Evolutionary conservation across 192 early-diverging fungal genomes (phyloP), one percentile per base, ranked within the genome.

Genomic region (Umbelopsis ramanniana): DNA sequence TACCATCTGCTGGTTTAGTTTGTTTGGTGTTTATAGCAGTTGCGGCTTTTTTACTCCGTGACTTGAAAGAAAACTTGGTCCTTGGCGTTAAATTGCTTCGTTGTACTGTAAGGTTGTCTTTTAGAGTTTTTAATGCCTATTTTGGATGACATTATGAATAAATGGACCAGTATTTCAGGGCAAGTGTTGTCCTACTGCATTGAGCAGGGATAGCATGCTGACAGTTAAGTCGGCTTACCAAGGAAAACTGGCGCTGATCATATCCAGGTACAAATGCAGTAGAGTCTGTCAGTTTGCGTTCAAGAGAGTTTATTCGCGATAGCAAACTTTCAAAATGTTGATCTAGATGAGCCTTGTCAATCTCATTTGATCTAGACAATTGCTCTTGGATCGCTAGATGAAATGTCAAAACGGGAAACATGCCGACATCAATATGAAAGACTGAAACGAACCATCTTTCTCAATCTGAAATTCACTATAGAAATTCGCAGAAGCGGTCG

Each of bases 41-140:
- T 3, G 57, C 26, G 33, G 72, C 23, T 11, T 67, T 68, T 5
- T 72, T 46, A 33, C 80, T 83, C 40, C 85, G 76, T 11, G 83
- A 84, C 75, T 90, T 90, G 78, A 92, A 92, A 1, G 91, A 89
- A 66, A 93, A 93, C 73, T 90, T 90, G 23, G 77, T 57, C 46
- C 88, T 90, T 5, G 89, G 89, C 4, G 80, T 75, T 21, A 87
- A 69, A 52, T 80, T 74, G 6, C 78, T 67, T 38, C 80, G 70
- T 67, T 77, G 70, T 2, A 63, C 75, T 24, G 73, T 79, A 22
- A 86, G 67, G 26, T 72, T 72, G 48, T 79, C 78, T 14, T 66
- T 81, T 68, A 88, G 74, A 29, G 74, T 71, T 55, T 81, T 77
- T 52, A 90, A 79, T 70, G 88, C 75, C 86, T 89, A 63, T 43